Evolutionary conservation across 495 filamentous ascomycete species (phyloP).

Genomic region (Trichoderma parareesei): DNA sequence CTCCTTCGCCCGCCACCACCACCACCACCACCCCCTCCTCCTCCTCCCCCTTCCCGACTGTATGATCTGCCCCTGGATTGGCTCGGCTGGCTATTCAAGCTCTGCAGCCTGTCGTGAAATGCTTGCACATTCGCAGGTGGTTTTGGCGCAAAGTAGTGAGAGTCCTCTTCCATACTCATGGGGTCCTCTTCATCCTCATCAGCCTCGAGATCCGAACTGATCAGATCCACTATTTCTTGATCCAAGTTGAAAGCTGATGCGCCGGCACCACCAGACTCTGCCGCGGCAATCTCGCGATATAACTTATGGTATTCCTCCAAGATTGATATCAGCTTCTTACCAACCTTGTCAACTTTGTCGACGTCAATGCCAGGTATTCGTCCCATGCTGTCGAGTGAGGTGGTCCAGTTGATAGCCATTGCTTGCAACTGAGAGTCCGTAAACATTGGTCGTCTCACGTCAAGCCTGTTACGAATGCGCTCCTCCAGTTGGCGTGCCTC

Average conservation of each 20-base stretch:
- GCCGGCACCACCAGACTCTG: conserved; percentile 8
- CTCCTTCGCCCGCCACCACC: not conserved
- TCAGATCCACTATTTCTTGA: conserved; percentile 58
- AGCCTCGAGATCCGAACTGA: conserved; percentile 56
- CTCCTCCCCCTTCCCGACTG: not conserved
- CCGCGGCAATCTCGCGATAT: conserved; percentile 51
- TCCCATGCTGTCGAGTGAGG: conserved; percentile 50
- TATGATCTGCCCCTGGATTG: conserved; percentile 5
- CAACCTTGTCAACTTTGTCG: conserved; percentile 64
- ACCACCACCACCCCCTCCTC: no score
- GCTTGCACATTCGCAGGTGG: conserved; percentile 19
- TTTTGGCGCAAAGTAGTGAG: conserved; percentile 35
- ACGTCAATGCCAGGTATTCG: conserved; percentile 59
- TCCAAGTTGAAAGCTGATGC: conserved; percentile 40
- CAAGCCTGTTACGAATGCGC: conserved; percentile 54
- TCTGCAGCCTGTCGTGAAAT: conserved; percentile 22
- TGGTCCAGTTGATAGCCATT: conserved; percentile 72
- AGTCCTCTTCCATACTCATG: conserved; percentile 20
- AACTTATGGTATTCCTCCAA: conserved; percentile 46
- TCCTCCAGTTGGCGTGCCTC: conserved; percentile 61
- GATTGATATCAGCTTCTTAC: conserved; percentile 56
- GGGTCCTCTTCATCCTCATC: conserved; percentile 36
- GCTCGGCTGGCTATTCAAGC: not conserved
- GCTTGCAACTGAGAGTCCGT: conserved; percentile 69
- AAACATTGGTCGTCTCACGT: conserved; percentile 61